Base-by-base conservation (phyloP, 495 filamentous ascomycete genomes). In the Ascobolus immersus region DNA sequence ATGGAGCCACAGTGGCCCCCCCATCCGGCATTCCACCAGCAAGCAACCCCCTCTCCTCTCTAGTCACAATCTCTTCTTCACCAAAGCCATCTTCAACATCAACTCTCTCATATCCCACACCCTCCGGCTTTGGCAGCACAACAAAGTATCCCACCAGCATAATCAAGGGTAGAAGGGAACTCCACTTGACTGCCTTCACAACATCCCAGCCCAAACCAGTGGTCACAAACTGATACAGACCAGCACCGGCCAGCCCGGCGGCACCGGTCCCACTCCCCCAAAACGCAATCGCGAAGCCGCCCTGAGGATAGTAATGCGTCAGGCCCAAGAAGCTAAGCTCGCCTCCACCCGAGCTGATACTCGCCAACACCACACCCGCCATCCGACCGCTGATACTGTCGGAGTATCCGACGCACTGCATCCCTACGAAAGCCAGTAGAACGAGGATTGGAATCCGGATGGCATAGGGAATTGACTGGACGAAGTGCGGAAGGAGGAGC, bases 271-370 rank as follows among this genome's bases (percentile, higher is more conserved):
- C 86, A 44, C 73, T 82, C 0, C 80, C 73, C 86, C 86, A 96
- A 9, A 77, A 70, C 4, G 84, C 86, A 27, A 94, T 56, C 42
- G 77, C 82, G 50, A 78, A 77, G n/a, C 62, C 67, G 0, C 86
- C 86, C n/a, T n/a, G n/a, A n/a, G n/a, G n/a, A 41, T 93, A 93
- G 52, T 71, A 91, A 49, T 96, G 86, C 17, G 86, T 92, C 43
- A 96, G 49, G 3, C 77, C 72, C 11, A 96, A 52, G 45, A 96
- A 92, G 42, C 72, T 81, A 28, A 92, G 53, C 57, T 93, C 86
- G 4, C 86, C 86, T 5, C 58, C 72, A 7, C 86, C 86, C 36
- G 71, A 76, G 27, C 73, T 74, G 18, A 91, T 49, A 44, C 77
- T 89, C 1, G 82, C 75, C 28, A 96, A 52, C n/a, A 77, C 57